These are phyloP conservation scores for Asterella californica DNA, from an alignment of 225 moss, liverwort and hornwort species.

Conservation along the genomic window DNA sequence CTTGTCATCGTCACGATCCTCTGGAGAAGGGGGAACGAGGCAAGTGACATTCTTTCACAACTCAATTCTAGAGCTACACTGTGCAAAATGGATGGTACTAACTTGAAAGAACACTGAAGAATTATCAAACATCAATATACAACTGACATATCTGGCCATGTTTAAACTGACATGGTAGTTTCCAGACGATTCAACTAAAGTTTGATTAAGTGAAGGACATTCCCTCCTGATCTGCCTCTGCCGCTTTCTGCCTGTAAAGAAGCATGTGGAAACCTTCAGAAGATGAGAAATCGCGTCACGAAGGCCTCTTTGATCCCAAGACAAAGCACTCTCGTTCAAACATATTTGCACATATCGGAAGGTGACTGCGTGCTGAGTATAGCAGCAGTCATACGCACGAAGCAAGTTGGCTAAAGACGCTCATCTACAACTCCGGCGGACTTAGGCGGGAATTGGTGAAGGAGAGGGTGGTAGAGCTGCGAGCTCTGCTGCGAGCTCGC, in stretches of 20 bases:
- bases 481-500: constrained; percentile 16
- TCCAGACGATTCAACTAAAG: constrained; percentile 7
- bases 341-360: not conserved
- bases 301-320: not conserved
- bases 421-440: not conserved
- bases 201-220: constrained; percentile 9
- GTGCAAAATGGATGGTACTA: constrained; percentile 18
- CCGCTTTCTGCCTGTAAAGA: not conserved
- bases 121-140: constrained; percentile 23
- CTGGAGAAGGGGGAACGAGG: not conserved
- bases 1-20: constrained; percentile 9
- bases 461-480: constrained; percentile 5
- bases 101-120: constrained; percentile 2
- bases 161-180: constrained; percentile 5
- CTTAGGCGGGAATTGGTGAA: constrained; percentile 7
- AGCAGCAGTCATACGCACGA: not conserved
- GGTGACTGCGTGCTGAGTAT: not conserved
- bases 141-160: constrained; percentile 15
- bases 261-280: not conserved
- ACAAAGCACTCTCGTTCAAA: not conserved
- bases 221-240: not conserved
- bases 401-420: too few species aligned
- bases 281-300: not conserved
- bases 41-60: constrained; percentile 10
- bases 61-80: constrained; percentile 17